phyloP scores from a whole-genome alignment of 257 asterid genomes.

The Buddleja alternifolia region DNA sequence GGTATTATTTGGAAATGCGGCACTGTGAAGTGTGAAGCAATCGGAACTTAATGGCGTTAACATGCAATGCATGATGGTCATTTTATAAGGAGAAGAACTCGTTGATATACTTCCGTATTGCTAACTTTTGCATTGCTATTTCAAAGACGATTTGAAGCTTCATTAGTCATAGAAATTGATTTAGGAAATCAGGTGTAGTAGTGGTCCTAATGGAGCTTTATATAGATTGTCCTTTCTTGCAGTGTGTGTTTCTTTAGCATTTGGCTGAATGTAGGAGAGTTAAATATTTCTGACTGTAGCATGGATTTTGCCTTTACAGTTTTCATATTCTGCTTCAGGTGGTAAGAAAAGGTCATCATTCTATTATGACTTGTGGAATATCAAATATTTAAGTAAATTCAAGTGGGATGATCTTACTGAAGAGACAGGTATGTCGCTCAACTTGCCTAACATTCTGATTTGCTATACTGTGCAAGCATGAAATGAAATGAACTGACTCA shows the following conservation, averaged over 20 bases:
- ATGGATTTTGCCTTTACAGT: constrained; percentile 6
- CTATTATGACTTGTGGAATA: constrained; percentile 91
- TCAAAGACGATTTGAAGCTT: neutral
- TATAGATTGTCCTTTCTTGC: neutral
- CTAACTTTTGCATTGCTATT: constrained; percentile 1
- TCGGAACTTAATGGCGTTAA: neutral
- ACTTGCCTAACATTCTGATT: constrained; percentile 2
- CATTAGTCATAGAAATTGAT: constrained; percentile 5
- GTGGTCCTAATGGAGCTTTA: constrained; percentile 12
- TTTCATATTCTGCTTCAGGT: constrained; percentile 51
- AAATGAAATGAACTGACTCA: constrained; percentile 22
- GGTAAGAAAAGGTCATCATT: constrained; percentile 86
- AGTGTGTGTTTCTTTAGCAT: neutral
- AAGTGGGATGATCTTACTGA: constrained; percentile 97
- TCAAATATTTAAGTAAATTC: constrained; percentile 93
- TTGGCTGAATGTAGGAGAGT: neutral
- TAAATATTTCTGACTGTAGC: too few species aligned
- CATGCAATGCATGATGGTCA: neutral
- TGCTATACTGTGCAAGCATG: constrained; percentile 19
- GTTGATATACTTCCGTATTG: neutral
- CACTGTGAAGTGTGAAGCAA: too few species aligned
- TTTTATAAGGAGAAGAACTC: neutral
- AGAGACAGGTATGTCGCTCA: constrained; percentile 59
- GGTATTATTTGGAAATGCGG: neutral
- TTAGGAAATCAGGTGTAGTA: neutral